Conservation (phyloP, 495 filamentous ascomycete genomes). For the Penicillium paxilli region DNA sequence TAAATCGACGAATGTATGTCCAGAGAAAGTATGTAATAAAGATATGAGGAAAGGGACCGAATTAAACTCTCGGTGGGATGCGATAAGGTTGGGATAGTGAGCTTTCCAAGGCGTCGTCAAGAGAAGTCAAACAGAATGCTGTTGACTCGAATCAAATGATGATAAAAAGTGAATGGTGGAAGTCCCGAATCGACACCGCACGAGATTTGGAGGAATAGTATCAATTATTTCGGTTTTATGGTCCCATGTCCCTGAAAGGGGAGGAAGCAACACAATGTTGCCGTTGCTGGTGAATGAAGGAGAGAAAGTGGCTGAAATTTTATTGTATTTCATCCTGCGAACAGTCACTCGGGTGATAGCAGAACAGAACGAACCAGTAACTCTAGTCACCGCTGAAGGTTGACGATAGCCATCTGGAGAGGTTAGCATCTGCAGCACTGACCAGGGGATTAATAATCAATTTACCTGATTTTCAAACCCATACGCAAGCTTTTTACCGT, state of each 20-base stretch:
- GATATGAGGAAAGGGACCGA: neutral
- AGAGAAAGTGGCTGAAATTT: neutral
- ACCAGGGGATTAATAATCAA: neutral
- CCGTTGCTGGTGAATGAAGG: neutral
- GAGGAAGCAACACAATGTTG: neutral
- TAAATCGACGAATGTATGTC: constrained; percentile 36
- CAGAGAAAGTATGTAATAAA: constrained; percentile 24
- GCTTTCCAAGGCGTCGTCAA: neutral
- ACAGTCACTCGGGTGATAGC: neutral
- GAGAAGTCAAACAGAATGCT: neutral
- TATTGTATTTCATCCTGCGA: neutral
- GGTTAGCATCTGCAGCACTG: constrained; percentile 5
- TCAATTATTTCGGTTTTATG: constrained; percentile 8
- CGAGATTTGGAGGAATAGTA: neutral
- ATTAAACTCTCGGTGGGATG: neutral
- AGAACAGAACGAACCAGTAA: neutral
- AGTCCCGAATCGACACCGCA: neutral
- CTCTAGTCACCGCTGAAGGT: constrained; percentile 41
- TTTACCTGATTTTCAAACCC: constrained; percentile 69
- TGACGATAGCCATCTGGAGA: constrained; percentile 45
- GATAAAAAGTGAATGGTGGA: neutral
- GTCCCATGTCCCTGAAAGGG: neutral
- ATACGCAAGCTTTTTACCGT: constrained; percentile 73
- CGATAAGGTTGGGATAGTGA: neutral
- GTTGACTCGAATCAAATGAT: neutral